Percentiles rank a stretch among this genome's conserved stretches.
Conservation (phyloP, 1,139 yeast species). For the Nakaseomyces kungkrabaensis region DNA sequence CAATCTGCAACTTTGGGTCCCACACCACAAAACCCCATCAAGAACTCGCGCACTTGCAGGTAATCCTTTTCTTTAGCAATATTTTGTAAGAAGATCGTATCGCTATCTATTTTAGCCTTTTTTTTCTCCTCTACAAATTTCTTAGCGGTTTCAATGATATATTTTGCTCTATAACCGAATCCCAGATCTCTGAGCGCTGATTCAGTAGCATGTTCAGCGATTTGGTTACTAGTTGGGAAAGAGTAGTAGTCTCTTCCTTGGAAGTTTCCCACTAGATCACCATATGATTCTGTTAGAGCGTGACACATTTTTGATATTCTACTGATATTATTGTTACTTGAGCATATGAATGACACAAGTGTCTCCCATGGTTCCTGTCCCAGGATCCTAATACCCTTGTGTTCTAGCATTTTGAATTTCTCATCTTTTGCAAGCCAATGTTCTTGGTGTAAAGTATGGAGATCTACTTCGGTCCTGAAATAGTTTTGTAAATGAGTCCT, state of each 20-base stretch:
- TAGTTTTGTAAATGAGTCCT: constrained; percentile 48
- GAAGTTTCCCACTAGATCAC: constrained; percentile 46
- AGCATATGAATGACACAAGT: constrained; percentile 78
- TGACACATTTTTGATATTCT: constrained; percentile 93
- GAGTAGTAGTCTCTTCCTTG: constrained; percentile 55
- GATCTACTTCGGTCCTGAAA: constrained; percentile 51
- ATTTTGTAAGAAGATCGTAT: constrained; percentile 15
- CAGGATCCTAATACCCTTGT: constrained; percentile 66
- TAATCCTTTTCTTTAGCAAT: constrained; percentile 12
- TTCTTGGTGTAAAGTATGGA: constrained; percentile 40
- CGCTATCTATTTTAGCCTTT: constrained; percentile 22
- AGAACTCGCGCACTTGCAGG: constrained; percentile 49
- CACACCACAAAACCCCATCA: constrained; percentile 71
- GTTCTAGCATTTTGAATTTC: constrained; percentile 32
- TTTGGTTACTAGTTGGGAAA: constrained; percentile 58
- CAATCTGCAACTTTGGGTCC: constrained; percentile 99
- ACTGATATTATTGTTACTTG: constrained; percentile 91
- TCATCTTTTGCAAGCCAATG: constrained; percentile 56
- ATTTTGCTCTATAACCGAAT: constrained; percentile 91
- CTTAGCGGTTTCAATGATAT: constrained; percentile 68
- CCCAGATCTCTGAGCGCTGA: constrained; percentile 36
- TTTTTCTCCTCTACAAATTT: constrained; percentile 31
- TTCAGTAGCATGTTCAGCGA: constrained; percentile 36
- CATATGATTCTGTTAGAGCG: constrained; percentile 61
- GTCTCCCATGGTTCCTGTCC: constrained; percentile 98